phyloP scores from a whole-genome alignment of 208 protist genomes.

The Crithidia sp. region DNA sequence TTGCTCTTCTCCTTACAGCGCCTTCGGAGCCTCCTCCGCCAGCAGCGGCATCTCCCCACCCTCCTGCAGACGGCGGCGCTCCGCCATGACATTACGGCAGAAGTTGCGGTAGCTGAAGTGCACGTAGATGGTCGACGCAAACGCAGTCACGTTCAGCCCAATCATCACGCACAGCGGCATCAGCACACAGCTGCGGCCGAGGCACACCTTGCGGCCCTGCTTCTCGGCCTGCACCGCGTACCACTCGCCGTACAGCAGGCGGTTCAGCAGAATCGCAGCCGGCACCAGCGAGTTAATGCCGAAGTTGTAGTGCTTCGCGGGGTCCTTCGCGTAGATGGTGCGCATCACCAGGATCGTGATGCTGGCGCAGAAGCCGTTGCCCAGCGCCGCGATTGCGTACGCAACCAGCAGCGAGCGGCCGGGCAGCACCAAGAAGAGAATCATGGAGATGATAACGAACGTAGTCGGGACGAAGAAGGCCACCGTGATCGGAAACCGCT shows the following conservation, averaged over 20 bases:
- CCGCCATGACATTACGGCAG: constrained; percentile 36
- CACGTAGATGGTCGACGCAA: constrained; percentile 42
- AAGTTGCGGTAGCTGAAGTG: constrained; percentile 50
- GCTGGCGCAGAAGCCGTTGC: constrained; percentile 70
- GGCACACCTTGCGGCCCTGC: constrained; percentile 38
- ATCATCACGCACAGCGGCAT: constrained; percentile 61
- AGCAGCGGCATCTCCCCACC: background rate
- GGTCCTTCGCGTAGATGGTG: constrained; percentile 74
- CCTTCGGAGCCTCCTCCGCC: constrained; percentile 1
- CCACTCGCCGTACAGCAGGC: constrained; percentile 76
- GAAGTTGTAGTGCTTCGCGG: constrained; percentile 80
- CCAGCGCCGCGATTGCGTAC: constrained; percentile 50
- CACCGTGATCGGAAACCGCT: constrained; percentile 70
- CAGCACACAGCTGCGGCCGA: constrained; percentile 44
- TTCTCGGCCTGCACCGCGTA: constrained; percentile 54
- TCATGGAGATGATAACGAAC: constrained; percentile 49
- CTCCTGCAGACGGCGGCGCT: constrained; percentile 45
- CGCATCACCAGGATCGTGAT: constrained; percentile 54
- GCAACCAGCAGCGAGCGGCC: constrained; percentile 40
- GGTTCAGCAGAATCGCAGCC: constrained; percentile 62
- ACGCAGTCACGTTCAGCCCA: constrained; percentile 40
- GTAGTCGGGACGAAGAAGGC: constrained; percentile 61
- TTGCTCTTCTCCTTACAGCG: background rate
- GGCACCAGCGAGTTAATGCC: constrained; percentile 37
- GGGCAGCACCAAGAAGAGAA: constrained; percentile 55